Evolutionary conservation across 1,284 basidiomycete species (phyloP).

Genomic region (Rhodotorula sp.): DNA sequence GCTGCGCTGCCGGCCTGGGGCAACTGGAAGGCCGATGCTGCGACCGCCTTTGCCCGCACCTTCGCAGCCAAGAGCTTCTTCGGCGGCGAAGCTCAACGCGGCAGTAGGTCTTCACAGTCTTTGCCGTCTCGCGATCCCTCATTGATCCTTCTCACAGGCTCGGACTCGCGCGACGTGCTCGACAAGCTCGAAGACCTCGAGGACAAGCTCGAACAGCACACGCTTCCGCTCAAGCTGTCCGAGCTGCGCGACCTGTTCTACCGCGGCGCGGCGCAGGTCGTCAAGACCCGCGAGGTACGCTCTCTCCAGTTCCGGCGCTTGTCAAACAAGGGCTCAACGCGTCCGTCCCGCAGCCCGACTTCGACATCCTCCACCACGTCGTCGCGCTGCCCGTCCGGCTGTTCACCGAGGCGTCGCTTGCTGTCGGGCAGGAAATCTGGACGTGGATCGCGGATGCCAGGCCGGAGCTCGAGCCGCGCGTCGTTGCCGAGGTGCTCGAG

Average conservation of each 20-base stretch:
- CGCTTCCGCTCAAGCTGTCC: conserved; percentile 68
- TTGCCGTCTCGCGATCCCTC: neutral
- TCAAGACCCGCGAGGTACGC: conserved; percentile 64
- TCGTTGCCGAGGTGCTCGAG: conserved; percentile 82
- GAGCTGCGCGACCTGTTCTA: conserved; percentile 85
- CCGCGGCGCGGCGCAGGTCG: conserved; percentile 71
- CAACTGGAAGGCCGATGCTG: conserved; percentile 49
- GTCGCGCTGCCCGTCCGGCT: conserved; percentile 86
- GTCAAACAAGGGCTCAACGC: neutral
- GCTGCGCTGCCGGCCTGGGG: conserved; percentile 48
- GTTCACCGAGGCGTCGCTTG: conserved; percentile 81
- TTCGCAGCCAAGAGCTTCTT: conserved; percentile 73
- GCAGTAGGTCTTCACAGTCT: neutral
- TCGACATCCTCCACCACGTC: conserved; percentile 81
- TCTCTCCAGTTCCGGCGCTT: neutral
- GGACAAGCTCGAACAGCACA: conserved; percentile 68
- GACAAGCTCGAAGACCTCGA: conserved; percentile 68
- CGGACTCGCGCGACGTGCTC: conserved; percentile 59
- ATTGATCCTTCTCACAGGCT: neutral
- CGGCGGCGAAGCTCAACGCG: conserved; percentile 43
- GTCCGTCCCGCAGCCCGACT: conserved; percentile 65
- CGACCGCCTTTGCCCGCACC: conserved; percentile 40
- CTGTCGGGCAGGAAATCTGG: conserved; percentile 91
- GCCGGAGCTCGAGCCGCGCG: conserved; percentile 68
- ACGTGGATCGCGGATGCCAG: conserved; percentile 92